Base-by-base conservation (phyloP, 202 grass and related monocot genomes). In the Setaria italica region DNA sequence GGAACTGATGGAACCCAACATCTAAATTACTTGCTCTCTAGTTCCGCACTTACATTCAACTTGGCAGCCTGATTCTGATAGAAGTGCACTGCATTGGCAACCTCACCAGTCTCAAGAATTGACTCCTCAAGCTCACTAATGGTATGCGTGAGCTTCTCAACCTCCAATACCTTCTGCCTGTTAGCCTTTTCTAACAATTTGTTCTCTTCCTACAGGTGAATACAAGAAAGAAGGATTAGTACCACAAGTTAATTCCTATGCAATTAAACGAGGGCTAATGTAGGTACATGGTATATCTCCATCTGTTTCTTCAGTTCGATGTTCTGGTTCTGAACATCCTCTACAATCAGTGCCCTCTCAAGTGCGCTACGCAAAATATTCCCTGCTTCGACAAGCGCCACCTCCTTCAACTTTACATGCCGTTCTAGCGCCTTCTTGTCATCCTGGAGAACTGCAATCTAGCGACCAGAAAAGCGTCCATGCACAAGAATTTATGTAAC, bases 311-410 rank as follows among this genome's bases (percentile, higher is more conserved):
- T 88, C 65, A 99, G 74, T 64, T 99, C 97, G 48, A 99, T 84
- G 64, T 96, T 94, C 77, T 94, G 90, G 85, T 96, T 99, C 74
- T 96, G 93, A 78, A 94, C 87, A 20, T 90, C 90, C 85, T 99
- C 93, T 34, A 92, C 97, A 11, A 94, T 99, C 30, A 95, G 88
- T 35, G 93, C 93, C 48, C 94, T 90, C 90, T 99, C 97, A 33
- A 96, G 91, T 10, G 91, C 93, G 51, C 79, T 90, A 3, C 74
- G 86, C 70, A 99, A 80, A 81, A 94, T 94, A 67, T 92, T 91
- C 41, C 91, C 91, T 54, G 97, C 92, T 85, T 99, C 94, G 5
- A 97, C 50, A 25, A 99, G 85, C 21, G 91, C 90, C 12, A 80
- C 74, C 88, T 96, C 97, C 88, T 99, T 96, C 33, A 91, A 85